Base-by-base conservation (phyloP, 2,329 filamentous ascomycete species). In the Hirsutella minnesotensis region DNA sequence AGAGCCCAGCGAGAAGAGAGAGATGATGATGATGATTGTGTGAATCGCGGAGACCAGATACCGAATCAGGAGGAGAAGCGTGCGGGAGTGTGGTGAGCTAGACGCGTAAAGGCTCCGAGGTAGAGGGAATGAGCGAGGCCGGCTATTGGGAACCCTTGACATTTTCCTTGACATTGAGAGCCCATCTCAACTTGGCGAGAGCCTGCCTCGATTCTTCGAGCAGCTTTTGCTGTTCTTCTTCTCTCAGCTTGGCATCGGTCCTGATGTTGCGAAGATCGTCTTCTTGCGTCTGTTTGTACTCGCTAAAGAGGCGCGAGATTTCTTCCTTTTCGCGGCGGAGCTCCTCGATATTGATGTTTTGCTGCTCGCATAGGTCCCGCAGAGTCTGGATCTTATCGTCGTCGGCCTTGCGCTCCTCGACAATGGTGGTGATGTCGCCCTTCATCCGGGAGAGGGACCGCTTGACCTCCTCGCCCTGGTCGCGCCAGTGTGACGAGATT, bases 111-210 rank as follows among this genome's bases (percentile, higher is more conserved):
- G n/a, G n/a, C n/a, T n/a, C n/a, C n/a, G n/a, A n/a, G n/a, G n/a
- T n/a, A n/a, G n/a, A n/a, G n/a, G n/a, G 24, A 27, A 27, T 27
- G 33, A 18, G 15, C 16, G 5, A 16, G 16, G 10, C 8, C 13
- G 30, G 30, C 67, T 57, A 79, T 58, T 73, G 60, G 7, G 75
- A 72, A 43, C 66, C 73, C 44, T 67, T 68, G 44, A 81, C 69
- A 48, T 74, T 79, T 47, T 74, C 63, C 63, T 83, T 80, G 41
- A 84, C 72, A 42, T 73, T 77, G 49, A 88, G 69, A 13, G 83
- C 81, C 83, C 83, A 88, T 54, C 69, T 76, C 60, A 89, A 70
- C 65, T 86, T 77, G 48, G 78, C 69, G 40, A 84, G 64, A n/a
- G 75, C 73, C 51, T 74, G 67, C 49, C 70, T 68, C 36, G 79